Conservation (phyloP, 176 grass and related monocot species). For the Aegilops sharonensis region DNA sequence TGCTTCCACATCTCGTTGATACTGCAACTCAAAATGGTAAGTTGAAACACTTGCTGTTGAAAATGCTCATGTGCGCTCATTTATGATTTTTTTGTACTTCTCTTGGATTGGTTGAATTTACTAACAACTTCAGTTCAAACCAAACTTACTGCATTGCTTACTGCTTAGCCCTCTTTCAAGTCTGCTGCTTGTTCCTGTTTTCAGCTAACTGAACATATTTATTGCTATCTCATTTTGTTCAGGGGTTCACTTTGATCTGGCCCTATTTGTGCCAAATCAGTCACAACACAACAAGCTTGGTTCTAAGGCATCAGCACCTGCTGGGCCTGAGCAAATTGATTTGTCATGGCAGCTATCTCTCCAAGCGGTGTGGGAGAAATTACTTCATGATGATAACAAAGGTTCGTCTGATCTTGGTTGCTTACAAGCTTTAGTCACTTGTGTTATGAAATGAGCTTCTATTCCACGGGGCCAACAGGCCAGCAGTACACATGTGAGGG, state of each 20-base stretch:
- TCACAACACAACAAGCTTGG: slow-evolving; percentile 89
- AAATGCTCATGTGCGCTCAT: slow-evolving; percentile 4
- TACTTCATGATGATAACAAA: slow-evolving; percentile 55
- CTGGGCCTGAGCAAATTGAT: slow-evolving; percentile 79
- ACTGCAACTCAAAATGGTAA: slow-evolving; percentile 68
- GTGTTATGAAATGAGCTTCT: background rate
- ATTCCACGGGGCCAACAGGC: too few species aligned
- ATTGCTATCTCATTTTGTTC: slow-evolving; percentile 25
- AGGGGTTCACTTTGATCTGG: slow-evolving; percentile 76
- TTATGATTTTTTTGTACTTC: background rate
- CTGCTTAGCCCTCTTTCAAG: background rate
- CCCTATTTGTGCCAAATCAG: slow-evolving; percentile 93
- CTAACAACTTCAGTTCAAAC: background rate
- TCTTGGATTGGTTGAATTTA: background rate
- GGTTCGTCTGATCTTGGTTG: slow-evolving; percentile 31
- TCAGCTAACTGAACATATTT: slow-evolving; percentile 4
- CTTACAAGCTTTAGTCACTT: background rate
- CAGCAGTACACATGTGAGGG: too few species aligned
- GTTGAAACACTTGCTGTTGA: background rate
- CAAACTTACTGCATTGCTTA: background rate
- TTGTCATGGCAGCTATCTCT: slow-evolving; percentile 86
- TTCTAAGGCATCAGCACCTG: slow-evolving; percentile 62
- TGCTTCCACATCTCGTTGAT: slow-evolving; percentile 75
- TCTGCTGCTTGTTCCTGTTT: background rate
- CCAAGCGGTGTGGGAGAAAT: slow-evolving; percentile 81